Conservation (phyloP, 352 stramenopile genomes). For the Globisporangium radiosum region DNA sequence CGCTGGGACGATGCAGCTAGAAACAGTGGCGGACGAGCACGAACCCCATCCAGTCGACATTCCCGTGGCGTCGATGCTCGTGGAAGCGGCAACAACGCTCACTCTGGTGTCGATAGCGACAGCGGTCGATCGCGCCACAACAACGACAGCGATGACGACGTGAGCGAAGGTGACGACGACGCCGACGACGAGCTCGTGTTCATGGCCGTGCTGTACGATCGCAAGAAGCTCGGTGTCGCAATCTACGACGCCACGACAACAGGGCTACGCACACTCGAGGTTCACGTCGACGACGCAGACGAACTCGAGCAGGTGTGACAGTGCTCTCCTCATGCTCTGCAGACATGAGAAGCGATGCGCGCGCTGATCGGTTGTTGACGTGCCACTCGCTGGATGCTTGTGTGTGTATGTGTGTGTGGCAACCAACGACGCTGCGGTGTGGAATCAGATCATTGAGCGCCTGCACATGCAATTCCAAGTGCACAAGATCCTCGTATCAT, state of each 20-base stretch:
- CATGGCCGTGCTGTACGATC: slow-evolving; percentile 68
- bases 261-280: slow-evolving; percentile 57
- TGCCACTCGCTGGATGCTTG: no score
- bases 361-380: neutral
- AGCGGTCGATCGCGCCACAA: neutral
- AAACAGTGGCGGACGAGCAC: neutral
- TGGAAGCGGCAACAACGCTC: neutral
- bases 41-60: neutral
- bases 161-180: slow-evolving; percentile 19
- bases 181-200: slow-evolving; percentile 54
- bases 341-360: neutral
- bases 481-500: slow-evolving; percentile 58
- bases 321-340: neutral
- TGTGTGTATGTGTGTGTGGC: neutral
- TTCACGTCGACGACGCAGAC: slow-evolving; percentile 26
- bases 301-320: slow-evolving; percentile 42
- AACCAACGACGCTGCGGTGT: neutral
- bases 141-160: neutral
- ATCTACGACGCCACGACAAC: slow-evolving; percentile 70
- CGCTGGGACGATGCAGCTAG: slow-evolving; percentile 5
- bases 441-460: slow-evolving; percentile 39
- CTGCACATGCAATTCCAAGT: slow-evolving; percentile 70
- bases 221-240: slow-evolving; percentile 53
- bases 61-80: neutral
- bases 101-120: neutral